A percentile compares a stretch with the other conserved stretches of the same genome.
These are phyloP conservation scores for Exophiala sp. DNA, from an alignment of 2,329 filamentous ascomycete genomes.

Conservation along the genomic window DNA sequence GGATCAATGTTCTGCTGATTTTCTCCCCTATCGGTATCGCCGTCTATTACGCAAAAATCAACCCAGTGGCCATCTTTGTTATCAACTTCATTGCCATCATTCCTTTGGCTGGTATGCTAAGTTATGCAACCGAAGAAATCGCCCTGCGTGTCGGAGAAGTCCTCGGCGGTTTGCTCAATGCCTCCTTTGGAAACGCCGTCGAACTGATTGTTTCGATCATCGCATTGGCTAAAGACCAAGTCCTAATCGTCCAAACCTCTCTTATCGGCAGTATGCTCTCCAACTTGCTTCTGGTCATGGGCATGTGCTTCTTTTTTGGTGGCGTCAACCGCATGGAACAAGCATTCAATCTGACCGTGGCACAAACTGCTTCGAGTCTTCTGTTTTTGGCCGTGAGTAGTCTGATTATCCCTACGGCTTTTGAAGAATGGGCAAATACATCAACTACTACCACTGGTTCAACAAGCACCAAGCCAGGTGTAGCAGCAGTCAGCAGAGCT, in stretches of 20 bases:
- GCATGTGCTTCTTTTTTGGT: slow-evolving; percentile 89
- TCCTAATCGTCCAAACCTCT: slow-evolving; percentile 87
- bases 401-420: slow-evolving; percentile 87
- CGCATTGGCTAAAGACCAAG: slow-evolving; percentile 68
- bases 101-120: slow-evolving; percentile 79
- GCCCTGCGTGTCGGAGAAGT: slow-evolving; percentile 76
- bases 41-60: slow-evolving; percentile 61
- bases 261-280: slow-evolving; percentile 88
- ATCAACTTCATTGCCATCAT: slow-evolving; percentile 94
- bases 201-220: slow-evolving; percentile 87
- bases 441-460: slow-evolving; percentile 14
- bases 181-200: slow-evolving; percentile 86
- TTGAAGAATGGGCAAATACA: slow-evolving; percentile 57
- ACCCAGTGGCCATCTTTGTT: slow-evolving; percentile 67
- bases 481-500: slow-evolving; percentile 24
- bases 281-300: slow-evolving; percentile 82
- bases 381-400: slow-evolving; percentile 74
- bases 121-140: slow-evolving; percentile 87
- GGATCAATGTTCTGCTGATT: slow-evolving; percentile 79
- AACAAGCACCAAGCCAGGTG: slow-evolving; percentile 18
- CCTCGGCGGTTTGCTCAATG: slow-evolving; percentile 82
- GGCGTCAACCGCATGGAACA: slow-evolving; percentile 76
- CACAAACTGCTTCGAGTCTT: slow-evolving; percentile 80
- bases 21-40: slow-evolving; percentile 47
- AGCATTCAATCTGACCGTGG: slow-evolving; percentile 87